Evolutionary conservation across 257 asterid genomes (phyloP).

Genomic region (Eustoma russellianum): DNA sequence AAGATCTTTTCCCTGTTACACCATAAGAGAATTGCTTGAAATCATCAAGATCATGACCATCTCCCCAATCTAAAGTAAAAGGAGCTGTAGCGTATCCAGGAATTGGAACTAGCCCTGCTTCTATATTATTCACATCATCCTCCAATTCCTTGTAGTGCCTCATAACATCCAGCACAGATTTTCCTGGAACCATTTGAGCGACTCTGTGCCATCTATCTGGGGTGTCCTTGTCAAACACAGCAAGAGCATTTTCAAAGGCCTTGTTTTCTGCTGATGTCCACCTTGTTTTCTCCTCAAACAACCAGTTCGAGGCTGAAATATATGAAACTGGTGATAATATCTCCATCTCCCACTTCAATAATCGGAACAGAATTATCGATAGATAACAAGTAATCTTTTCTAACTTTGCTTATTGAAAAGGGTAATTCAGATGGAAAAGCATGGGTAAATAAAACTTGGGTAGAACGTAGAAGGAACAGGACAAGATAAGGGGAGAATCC

Average conservation of each 20-base stretch:
- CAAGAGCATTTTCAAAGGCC: constrained; percentile 85
- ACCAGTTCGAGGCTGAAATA: constrained; percentile 45
- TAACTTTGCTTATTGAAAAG: background rate
- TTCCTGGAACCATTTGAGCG: constrained; percentile 90
- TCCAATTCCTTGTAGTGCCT: constrained; percentile 71
- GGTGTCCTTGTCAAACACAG: constrained; percentile 63
- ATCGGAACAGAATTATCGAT: background rate
- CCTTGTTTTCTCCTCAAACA: constrained; percentile 44
- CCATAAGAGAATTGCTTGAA: constrained; percentile 30
- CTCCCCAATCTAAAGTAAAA: constrained; percentile 80
- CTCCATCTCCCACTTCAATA: constrained; percentile 66
- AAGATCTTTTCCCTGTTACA: constrained; percentile 36
- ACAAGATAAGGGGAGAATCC: constrained; percentile 15
- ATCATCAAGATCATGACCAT: constrained; percentile 34
- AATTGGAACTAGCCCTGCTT: constrained; percentile 74
- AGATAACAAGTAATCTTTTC: background rate
- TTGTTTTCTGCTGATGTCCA: constrained; percentile 93
- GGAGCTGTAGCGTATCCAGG: constrained; percentile 62
- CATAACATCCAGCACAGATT: constrained; percentile 64
- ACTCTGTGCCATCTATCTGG: constrained; percentile 91
- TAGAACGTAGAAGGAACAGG: constrained; percentile 16
- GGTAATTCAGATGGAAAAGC: background rate
- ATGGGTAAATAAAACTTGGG: background rate
- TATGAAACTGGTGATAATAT: constrained; percentile 59
- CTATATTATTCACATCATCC: constrained; percentile 83